Evolutionary conservation across 345 rosid genomes (phyloP), one percentile per base, ranked within the genome.

Genomic region (Gossypium longicalyx): DNA sequence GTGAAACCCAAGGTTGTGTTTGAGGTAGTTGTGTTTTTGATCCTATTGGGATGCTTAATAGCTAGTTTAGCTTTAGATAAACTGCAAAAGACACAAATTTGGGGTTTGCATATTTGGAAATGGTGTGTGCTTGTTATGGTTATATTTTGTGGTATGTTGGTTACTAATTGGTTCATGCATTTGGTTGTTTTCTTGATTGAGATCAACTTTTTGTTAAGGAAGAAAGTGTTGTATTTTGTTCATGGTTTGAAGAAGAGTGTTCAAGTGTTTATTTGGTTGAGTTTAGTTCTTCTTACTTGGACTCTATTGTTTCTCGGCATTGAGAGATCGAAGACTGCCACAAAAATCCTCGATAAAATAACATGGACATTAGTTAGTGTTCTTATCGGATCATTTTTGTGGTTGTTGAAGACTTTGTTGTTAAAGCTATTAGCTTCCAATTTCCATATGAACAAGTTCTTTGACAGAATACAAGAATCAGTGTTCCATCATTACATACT

Each of bases 381-480:
- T 81, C 91, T 89, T 0, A 62, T 90, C 0, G 97, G 94, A 4
- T 82, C 97, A 19, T 77, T 86, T 51, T 45, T 94, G 74, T 92
- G 97, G 86, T 68, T 94, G 75, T 43, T 89, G 77, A 94, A 94
- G 82, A 90, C 92, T 51, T 79, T 82, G 73, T 80, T 86, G 81
- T 78, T 94, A 53, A 94, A 94, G 81, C 85, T 92, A 25, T 83
- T 94, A 74, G 97, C 98, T 67, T 90, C 94, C 2, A 89, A 77
- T 78, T 94, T 92, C 86, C 97, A 94, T 15, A 91, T 94, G 29
- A 84, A 83, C 60, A 83, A 85, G 66, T 94, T 90, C 85, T 94
- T 94, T 57, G 98, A 94, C 77, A 84, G 98, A 70, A 92, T 90
- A 74, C 98, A 94, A 83, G 98, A 90, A 64, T 90, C 97, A 1